These are phyloP conservation scores for Linnemannia zychae DNA, from an alignment of 192 early-diverging fungal species.

Conservation along the genomic window DNA sequence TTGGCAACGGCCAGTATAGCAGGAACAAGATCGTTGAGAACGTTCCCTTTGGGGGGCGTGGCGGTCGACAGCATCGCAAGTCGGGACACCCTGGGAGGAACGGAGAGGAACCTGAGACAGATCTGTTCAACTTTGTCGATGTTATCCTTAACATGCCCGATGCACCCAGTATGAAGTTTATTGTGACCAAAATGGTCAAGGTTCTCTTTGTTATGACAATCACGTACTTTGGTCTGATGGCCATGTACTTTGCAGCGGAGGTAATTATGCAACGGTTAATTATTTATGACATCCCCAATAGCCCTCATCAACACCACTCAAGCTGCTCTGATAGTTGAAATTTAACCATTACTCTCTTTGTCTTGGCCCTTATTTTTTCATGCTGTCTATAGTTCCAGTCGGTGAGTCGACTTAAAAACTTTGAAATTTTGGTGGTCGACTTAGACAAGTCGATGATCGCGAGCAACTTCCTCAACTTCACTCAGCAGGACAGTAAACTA, in stretches of 20 bases:
- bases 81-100: conserved; percentile 34
- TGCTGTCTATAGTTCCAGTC: conserved; percentile 20
- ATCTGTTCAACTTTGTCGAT: conserved; percentile 39
- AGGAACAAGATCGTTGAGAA: not conserved
- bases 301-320: not conserved
- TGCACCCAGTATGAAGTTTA: conserved; percentile 5
- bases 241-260: conserved; percentile 40
- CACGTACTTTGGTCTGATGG: conserved; percentile 42
- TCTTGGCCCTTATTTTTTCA: not conserved
- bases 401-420: conserved; percentile 15
- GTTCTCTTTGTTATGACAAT: conserved; percentile 26
- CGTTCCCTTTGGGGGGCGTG: not conserved
- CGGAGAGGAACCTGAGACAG: conserved; percentile 48
- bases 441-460: conserved; percentile 49
- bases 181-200: conserved; percentile 20
- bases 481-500: conserved; percentile 18
- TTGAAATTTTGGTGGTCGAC: conserved; percentile 38
- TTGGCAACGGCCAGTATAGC: not conserved
- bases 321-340: not conserved
- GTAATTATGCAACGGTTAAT: conserved; percentile 15
- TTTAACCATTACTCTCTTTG: not conserved
- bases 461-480: conserved; percentile 37
- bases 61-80: not conserved
- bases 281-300: not conserved
- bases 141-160: conserved; percentile 34